Base-by-base conservation (phyloP, 1,284 basidiomycete species). In the Tylopilus sp. region DNA sequence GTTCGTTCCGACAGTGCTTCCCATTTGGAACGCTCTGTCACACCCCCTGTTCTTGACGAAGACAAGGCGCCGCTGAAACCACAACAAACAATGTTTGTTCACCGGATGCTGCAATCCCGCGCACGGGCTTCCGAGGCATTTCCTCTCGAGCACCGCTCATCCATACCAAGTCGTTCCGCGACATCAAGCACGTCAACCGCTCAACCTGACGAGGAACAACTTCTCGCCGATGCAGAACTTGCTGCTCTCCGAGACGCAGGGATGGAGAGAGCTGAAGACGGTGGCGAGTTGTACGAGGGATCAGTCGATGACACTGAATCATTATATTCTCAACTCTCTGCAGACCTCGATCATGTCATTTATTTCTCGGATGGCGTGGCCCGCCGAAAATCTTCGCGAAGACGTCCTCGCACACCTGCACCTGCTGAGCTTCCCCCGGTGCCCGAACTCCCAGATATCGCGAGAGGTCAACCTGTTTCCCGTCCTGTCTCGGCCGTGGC, bases 291-390 rank as follows among this genome's bases (percentile, higher is more conserved):
- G 44, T n/a, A 24, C 15, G 58, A 39, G 55, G 62, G 36, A 2
- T 60, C 64, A 8, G 39, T 19, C n/a, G 55, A 60, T 3, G 71
- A 54, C 22, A 26, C 62, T 2, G 68, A 52, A 18, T 75, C 74
- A 0, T 22, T 59, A 9, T 75, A 75, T 52, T 75, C 74, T 3
- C 76, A 75, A 56, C 39, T 24, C 12, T 75, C 74, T 53, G 77
- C 76, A 8, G n/a, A 66, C 2, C 1, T 61, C 7, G 69, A 75
- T n/a, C 71, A 74, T n/a, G 8, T 61, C 10, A 39, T n/a, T 2
- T 60, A 56, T 8, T 44, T 65, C 5, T 51, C 57, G 22, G 65
- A 63, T 8, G 57, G 55, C 26, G 1, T 60, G 7, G 10, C 36
- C 44, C 64, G 66, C 38, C 64, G 64, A 51, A 66, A 49, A 44